These are phyloP conservation scores for Grigorovia humatica DNA, from an alignment of 805 yeast species.

Conservation along the genomic window DNA sequence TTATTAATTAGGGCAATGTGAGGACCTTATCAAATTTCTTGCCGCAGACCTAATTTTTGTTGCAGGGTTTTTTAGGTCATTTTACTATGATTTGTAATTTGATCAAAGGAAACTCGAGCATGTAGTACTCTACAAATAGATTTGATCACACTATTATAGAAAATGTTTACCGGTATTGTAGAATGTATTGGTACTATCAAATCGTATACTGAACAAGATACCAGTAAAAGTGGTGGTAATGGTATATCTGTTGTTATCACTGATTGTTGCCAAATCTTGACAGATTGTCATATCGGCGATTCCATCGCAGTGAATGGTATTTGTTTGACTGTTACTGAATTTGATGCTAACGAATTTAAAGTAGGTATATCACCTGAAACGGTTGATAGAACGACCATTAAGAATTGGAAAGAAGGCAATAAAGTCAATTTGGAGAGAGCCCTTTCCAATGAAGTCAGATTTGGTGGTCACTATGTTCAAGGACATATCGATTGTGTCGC, in stretches of 20 bases:
- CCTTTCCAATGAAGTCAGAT: slow-evolving; percentile 58
- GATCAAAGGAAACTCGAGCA: too few relatives aligned
- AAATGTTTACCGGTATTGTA: slow-evolving; percentile 91
- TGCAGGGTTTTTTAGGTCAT: too few relatives aligned
- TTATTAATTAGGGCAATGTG: too few relatives aligned
- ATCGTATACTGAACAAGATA: slow-evolving; percentile 14
- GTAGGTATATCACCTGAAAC: slow-evolving; percentile 95
- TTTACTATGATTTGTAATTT: too few relatives aligned
- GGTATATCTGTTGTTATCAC: slow-evolving; percentile 64
- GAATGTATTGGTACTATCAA: slow-evolving; percentile 60
- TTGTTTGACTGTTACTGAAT: slow-evolving; percentile 88
- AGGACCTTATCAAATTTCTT: too few relatives aligned
- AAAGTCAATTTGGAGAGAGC: slow-evolving; percentile 89
- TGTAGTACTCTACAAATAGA: too few relatives aligned
- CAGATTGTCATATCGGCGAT: slow-evolving; percentile 87
- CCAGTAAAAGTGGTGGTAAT: slow-evolving; percentile 20
- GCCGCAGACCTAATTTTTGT: too few relatives aligned
- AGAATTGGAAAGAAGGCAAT: slow-evolving; percentile 43
- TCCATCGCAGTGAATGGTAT: slow-evolving; percentile 83
- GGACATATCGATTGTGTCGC: slow-evolving; percentile 96
- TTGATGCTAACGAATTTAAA: slow-evolving; percentile 50
- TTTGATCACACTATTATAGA: neutral
- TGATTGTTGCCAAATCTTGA: slow-evolving; percentile 51
- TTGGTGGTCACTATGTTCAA: slow-evolving; percentile 97
- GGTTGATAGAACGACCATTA: slow-evolving; percentile 67